Conservation (phyloP, 1,284 basidiomycete genomes). For the Pterula multifida region DNA sequence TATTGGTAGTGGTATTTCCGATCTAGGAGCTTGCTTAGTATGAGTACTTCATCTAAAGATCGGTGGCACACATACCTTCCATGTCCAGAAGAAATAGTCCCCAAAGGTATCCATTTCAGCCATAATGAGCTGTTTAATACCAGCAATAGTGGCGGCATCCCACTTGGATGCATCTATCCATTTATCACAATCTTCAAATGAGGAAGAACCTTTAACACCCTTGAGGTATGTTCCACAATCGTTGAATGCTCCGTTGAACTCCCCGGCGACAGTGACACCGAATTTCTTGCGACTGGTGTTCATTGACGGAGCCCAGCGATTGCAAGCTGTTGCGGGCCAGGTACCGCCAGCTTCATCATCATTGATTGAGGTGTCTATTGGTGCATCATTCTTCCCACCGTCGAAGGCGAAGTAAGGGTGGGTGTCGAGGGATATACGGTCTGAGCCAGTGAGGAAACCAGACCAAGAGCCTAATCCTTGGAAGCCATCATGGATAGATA, state of each 20-base stretch:
- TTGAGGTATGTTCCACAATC: constrained; percentile 21
- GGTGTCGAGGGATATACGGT: constrained; percentile 69
- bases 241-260: constrained; percentile 38
- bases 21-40: not conserved
- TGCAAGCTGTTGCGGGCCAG: constrained; percentile 46
- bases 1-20: not conserved
- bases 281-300: constrained; percentile 28
- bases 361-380: constrained; percentile 27
- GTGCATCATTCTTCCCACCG: constrained; percentile 29
- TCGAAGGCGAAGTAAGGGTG: constrained; percentile 70
- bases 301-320: constrained; percentile 36
- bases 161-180: not conserved
- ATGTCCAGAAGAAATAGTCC: constrained; percentile 21
- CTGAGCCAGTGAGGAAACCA: constrained; percentile 63
- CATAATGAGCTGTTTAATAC: constrained; percentile 34
- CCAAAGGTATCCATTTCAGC: constrained; percentile 30
- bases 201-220: not conserved
- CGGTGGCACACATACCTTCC: constrained; percentile 43
- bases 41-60: constrained; percentile 16
- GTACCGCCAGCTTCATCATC: constrained; percentile 30
- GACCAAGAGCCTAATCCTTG: constrained; percentile 45
- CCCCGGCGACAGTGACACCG: constrained; percentile 48
- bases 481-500: constrained; percentile 80
- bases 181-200: not conserved
- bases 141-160: constrained; percentile 24